Evolutionary conservation across 2,329 filamentous ascomycete species (phyloP).

Genomic region (Claviceps maximensis): DNA sequence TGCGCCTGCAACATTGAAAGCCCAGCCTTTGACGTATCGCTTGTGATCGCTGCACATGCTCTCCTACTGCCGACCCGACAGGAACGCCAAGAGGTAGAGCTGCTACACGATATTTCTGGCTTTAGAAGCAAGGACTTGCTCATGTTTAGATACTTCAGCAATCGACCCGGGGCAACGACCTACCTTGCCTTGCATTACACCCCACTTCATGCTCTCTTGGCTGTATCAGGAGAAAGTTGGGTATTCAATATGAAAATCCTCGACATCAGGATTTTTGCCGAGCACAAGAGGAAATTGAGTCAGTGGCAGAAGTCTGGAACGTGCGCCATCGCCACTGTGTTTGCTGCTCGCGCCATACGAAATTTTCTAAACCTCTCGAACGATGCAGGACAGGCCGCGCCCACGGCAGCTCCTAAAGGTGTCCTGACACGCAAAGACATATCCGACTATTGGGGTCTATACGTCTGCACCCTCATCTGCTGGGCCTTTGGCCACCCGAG

Average conservation of each 20-base stretch:
- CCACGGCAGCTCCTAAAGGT: slow-evolving; percentile 3
- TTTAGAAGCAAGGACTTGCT: slow-evolving; percentile 13
- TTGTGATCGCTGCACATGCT: slow-evolving; percentile 26
- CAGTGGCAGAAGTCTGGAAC: slow-evolving; percentile 31
- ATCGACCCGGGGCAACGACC: slow-evolving; percentile 33
- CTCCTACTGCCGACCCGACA: slow-evolving; percentile 25
- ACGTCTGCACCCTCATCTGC: slow-evolving; percentile 44
- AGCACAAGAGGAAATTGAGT: slow-evolving; percentile 33
- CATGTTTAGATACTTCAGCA: slow-evolving; percentile 30
- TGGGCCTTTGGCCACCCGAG: slow-evolving; percentile 38
- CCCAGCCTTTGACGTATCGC: slow-evolving; percentile 25
- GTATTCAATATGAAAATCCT: slow-evolving; percentile 41
- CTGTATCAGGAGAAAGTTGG: slow-evolving; percentile 46
- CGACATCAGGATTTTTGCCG: slow-evolving; percentile 27
- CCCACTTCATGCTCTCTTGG: slow-evolving; percentile 43
- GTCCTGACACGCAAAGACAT: slow-evolving; percentile 21
- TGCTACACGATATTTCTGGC: slow-evolving; percentile 12
- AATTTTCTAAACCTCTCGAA: slow-evolving; percentile 22
- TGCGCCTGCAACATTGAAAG: slow-evolving; percentile 23
- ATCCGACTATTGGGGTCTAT: slow-evolving; percentile 41
- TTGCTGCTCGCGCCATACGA: slow-evolving; percentile 39
- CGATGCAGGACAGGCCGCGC: slow-evolving; percentile 7
- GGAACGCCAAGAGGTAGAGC: slow-evolving; percentile 14
- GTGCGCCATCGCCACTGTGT: slow-evolving; percentile 32
- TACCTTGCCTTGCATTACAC: slow-evolving; percentile 46